phyloP scores from a whole-genome alignment of 768 basidiomycete species.

The Auricularia auricula-judae region DNA sequence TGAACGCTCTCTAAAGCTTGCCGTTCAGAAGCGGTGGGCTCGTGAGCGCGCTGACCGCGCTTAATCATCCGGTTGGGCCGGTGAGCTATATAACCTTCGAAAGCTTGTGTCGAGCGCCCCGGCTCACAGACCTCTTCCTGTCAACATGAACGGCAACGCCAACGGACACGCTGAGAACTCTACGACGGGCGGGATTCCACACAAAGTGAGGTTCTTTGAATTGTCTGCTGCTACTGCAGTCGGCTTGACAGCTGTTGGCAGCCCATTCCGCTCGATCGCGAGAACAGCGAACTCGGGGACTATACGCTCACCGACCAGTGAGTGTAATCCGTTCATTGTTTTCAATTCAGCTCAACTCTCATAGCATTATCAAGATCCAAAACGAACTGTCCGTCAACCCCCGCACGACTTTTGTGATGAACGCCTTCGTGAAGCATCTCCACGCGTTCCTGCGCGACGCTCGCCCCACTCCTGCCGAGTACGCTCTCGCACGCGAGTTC shows the following conservation, averaged over 20 bases:
- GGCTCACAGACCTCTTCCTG: too few relatives aligned
- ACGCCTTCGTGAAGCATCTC: conserved; percentile 22
- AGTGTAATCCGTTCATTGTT: not conserved
- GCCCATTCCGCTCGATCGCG: conserved; percentile 22
- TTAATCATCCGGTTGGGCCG: too few relatives aligned
- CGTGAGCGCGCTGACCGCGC: too few relatives aligned
- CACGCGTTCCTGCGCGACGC: conserved; percentile 29
- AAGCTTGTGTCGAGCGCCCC: too few relatives aligned
- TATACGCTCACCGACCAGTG: conserved; percentile 25
- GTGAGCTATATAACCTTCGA: too few relatives aligned
- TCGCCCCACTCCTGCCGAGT: conserved; percentile 25
- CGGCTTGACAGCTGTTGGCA: conserved; percentile 4
- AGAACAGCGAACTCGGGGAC: conserved; percentile 22
- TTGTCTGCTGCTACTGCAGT: not conserved
- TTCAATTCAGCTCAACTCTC: not conserved
- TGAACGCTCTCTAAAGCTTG: too few relatives aligned
- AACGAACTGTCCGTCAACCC: conserved; percentile 16
- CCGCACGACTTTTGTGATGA: conserved; percentile 21
- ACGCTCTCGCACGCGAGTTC: conserved; percentile 25
- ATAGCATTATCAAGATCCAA: conserved; percentile 19
- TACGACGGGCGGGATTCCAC: too few relatives aligned
- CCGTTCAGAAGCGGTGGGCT: too few relatives aligned
- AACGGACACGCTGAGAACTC: too few relatives aligned
- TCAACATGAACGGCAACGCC: too few relatives aligned
- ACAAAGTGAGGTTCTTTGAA: too few relatives aligned